Evolutionary conservation across 768 basidiomycete genomes (phyloP), one percentile per base, ranked within the genome.

Genomic region (Kwoniella mangroviensis): DNA sequence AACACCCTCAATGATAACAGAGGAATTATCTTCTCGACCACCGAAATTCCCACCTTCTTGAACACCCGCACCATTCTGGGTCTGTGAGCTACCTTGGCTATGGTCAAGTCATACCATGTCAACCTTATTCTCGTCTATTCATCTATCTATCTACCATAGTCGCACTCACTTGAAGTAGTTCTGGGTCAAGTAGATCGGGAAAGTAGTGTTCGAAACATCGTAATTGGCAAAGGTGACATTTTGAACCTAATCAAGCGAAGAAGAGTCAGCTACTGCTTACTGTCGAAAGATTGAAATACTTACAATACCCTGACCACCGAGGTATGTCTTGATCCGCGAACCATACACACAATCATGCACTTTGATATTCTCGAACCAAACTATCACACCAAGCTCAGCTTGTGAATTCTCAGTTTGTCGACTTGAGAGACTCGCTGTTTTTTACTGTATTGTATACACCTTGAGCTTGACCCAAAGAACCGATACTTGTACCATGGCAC

Each of bases 321-420:
- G 84, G 85, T 86, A 86, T 66, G 85, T 85, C 80, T 87, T 87
- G 78, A 86, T 86, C 28, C 86, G 69, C 22, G 86, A 85, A 1
- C 85, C 86, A 70, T 87, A 87, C 4, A 87, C 85, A 10, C 86
- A 86, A n/a, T 84, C 84, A 21, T 86, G 84, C 84, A 86, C 86
- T 13, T 85, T 85, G 84, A 86, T 86, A 68, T 87, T 85, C 68
- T 85, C 84, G 78, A 87, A 85, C 17, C 85, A 67, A 28, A 87
- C 72, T 73, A 41, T 34, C 34, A 34, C 34, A 34, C 6, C 34
- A 34, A 34, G 34, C 34, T 34, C 34, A 34, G 34, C 34, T 34
- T 34, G 34, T 34, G 34, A 34, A 34, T 34, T 34, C 4, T 34
- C 6, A 34, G 9, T 7, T 7, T 34, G 34, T 34, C 34, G 34